Evolutionary conservation across 495 filamentous ascomycete species (phyloP).

Genomic region (Neurospora sp.): DNA sequence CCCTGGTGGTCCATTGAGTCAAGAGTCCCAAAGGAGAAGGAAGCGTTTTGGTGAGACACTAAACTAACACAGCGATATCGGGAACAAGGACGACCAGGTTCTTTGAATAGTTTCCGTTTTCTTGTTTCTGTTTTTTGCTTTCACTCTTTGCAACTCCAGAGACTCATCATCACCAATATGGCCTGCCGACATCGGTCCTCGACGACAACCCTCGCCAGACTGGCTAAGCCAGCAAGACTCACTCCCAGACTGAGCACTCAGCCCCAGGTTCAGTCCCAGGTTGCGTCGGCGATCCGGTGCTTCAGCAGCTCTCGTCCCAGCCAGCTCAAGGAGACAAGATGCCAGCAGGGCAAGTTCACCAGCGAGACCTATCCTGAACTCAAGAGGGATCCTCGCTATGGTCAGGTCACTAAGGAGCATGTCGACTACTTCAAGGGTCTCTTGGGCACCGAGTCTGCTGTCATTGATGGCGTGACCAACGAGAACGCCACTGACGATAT

Average conservation of each 20-base stretch:
- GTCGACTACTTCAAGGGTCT: slow-evolving; percentile 69
- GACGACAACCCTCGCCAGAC: slow-evolving; percentile 1
- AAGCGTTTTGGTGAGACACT: background rate
- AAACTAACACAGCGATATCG: background rate
- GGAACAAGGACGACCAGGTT: background rate
- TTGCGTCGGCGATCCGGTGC: slow-evolving; percentile 12
- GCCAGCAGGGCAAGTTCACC: slow-evolving; percentile 56
- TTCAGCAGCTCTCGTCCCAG: slow-evolving; percentile 26
- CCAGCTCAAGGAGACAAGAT: slow-evolving; percentile 9
- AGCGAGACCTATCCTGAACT: slow-evolving; percentile 78
- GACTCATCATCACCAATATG: slow-evolving; percentile 8
- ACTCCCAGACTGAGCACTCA: background rate
- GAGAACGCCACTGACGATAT: slow-evolving; percentile 64
- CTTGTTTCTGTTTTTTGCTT: background rate
- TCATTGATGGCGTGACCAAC: slow-evolving; percentile 70
- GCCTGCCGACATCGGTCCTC: slow-evolving; percentile 15
- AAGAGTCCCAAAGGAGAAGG: background rate
- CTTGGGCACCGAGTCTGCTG: slow-evolving; percentile 64
- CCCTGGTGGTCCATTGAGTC: background rate
- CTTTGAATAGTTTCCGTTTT: background rate
- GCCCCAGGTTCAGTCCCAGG: slow-evolving; percentile 7
- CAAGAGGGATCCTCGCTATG: slow-evolving; percentile 66
- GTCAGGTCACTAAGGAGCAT: slow-evolving; percentile 61
- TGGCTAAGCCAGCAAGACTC: slow-evolving; percentile 8
- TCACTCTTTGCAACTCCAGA: background rate